A percentile compares a stretch with the other conserved stretches of the same genome.
Conservation (phyloP, 163 green algal genomes). For the Picocystis sp. region DNA sequence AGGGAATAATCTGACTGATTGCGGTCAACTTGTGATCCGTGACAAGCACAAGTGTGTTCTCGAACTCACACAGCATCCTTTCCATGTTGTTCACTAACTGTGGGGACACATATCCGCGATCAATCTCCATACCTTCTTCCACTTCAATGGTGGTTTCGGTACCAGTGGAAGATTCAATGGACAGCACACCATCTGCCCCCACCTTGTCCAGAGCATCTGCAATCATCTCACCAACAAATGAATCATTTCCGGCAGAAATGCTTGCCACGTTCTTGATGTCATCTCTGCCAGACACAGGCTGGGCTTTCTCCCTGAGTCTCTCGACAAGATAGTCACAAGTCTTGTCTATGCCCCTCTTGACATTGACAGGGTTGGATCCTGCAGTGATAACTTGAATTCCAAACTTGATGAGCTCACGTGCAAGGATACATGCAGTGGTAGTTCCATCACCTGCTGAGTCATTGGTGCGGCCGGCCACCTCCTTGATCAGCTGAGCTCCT, state of each 20-base stretch:
- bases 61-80: constrained; percentile 77
- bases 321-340: constrained; percentile 62
- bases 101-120: constrained; percentile 93
- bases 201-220: constrained; percentile 90
- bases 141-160: constrained; percentile 89
- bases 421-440: constrained; percentile 90
- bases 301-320: constrained; percentile 67
- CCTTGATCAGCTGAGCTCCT: constrained; percentile 98
- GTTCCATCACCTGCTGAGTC: constrained; percentile 94
- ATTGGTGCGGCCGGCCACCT: constrained; percentile 96
- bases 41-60: constrained; percentile 77
- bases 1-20: constrained; percentile 49
- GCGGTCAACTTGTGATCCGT: constrained; percentile 75
- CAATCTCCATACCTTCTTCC: constrained; percentile 96
- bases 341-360: constrained; percentile 98
- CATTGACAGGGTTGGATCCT: constrained; percentile 84
- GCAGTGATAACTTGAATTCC: constrained; percentile 79
- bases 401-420: constrained; percentile 89
- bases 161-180: constrained; percentile 67
- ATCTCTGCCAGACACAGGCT: constrained; percentile 61
- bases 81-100: constrained; percentile 95
- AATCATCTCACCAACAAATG: constrained; percentile 88
- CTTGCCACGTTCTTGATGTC: constrained; percentile 89
- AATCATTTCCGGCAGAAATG: constrained; percentile 95
- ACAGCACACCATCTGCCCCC: constrained; percentile 70